phyloP scores from a whole-genome alignment of 2,329 filamentous ascomycete genomes.

The Alternaria rosae region DNA sequence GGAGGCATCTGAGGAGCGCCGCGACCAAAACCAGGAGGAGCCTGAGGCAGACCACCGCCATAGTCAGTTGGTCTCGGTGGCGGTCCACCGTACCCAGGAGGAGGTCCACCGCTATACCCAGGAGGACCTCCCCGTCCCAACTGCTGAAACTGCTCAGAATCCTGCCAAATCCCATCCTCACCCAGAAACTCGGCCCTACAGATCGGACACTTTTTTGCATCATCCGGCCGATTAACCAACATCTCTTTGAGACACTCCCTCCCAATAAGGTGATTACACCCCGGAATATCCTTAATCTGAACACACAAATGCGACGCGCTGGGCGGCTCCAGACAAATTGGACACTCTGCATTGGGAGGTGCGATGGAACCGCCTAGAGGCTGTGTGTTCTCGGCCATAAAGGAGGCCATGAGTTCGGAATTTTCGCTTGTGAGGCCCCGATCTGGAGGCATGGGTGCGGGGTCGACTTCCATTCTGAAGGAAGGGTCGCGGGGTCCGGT shows the following conservation, averaged over 20 bases:
- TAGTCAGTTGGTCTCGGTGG: not conserved
- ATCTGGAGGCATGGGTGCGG: not conserved
- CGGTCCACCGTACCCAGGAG: not conserved
- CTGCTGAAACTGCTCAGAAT: not conserved
- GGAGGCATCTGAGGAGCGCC: not conserved
- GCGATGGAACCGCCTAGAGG: not conserved
- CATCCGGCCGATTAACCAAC: conserved; percentile 5
- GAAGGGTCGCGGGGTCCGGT: not conserved
- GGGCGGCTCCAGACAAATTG: conserved; percentile 19
- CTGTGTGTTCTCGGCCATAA: conserved; percentile 10
- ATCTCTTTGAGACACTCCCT: conserved; percentile 18
- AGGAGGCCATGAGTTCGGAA: not conserved
- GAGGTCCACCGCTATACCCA: not conserved
- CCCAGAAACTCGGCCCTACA: conserved; percentile 26
- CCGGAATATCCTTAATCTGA: conserved; percentile 14
- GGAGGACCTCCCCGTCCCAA: not conserved
- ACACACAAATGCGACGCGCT: conserved; percentile 13
- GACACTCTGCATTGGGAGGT: conserved; percentile 13
- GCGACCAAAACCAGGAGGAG: not conserved
- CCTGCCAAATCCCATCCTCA: not conserved
- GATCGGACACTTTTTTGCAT: conserved; percentile 24
- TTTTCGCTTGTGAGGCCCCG: not conserved
- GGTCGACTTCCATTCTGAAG: not conserved
- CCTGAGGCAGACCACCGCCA: not conserved
- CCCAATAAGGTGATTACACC: conserved; percentile 29